Evolutionary conservation across 306 rosid genomes (phyloP).

Genomic region (Vicia faba): DNA sequence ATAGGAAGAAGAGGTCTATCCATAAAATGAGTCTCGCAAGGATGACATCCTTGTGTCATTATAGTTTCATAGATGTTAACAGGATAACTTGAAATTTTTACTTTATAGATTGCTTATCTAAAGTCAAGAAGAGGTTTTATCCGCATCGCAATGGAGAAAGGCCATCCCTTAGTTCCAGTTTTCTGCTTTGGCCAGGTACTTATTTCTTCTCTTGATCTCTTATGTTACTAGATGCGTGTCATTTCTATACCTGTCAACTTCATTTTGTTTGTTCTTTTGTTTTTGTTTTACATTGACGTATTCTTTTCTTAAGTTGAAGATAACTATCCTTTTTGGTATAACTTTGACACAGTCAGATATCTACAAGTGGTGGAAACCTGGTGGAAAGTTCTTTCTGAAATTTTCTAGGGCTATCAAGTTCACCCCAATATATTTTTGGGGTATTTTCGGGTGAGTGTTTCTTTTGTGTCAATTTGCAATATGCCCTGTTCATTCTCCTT

Average conservation of each 20-base stretch:
- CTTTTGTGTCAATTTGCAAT: constrained; percentile 8
- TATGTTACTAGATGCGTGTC: not conserved
- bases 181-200: constrained; percentile 95
- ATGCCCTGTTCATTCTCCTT: constrained; percentile 13
- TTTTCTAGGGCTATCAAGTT: constrained; percentile 75
- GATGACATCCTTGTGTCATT: constrained; percentile 22
- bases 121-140: constrained; percentile 85
- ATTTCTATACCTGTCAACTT: not conserved
- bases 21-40: constrained; percentile 32
- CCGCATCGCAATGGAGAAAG: constrained; percentile 81
- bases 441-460: constrained; percentile 74
- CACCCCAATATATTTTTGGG: constrained; percentile 84
- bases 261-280: constrained; percentile 20
- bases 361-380: constrained; percentile 92
- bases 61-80: constrained; percentile 19
- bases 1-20: constrained; percentile 22
- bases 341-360: constrained; percentile 60
- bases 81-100: constrained; percentile 13
- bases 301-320: constrained; percentile 27
- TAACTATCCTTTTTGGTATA: constrained; percentile 34
- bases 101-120: constrained; percentile 66
- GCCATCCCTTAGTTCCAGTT: constrained; percentile 85
- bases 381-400: constrained; percentile 65
- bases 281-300: constrained; percentile 3
- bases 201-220: constrained; percentile 12